phyloP scores from a whole-genome alignment of 257 asterid genomes.

The Catharanthus roseus region DNA sequence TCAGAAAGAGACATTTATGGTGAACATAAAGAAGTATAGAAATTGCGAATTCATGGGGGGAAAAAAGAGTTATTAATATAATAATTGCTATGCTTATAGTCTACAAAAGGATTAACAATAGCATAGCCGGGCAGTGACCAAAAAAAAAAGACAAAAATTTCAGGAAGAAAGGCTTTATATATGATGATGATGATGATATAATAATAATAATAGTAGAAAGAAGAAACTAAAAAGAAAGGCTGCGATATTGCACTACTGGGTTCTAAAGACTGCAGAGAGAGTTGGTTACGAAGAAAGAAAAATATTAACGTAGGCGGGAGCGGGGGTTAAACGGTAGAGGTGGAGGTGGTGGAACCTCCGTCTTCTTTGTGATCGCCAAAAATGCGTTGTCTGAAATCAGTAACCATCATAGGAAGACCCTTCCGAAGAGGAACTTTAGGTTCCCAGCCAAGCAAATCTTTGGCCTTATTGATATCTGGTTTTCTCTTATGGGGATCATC shows the following conservation, averaged over 20 bases:
- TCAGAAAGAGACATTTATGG: too few species aligned
- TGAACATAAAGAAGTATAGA: too few species aligned
- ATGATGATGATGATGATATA: too few species aligned
- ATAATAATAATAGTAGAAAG: neutral
- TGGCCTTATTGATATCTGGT: constrained; percentile 86
- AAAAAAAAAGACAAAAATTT: neutral
- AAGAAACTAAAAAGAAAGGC: too few species aligned
- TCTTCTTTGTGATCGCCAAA: constrained; percentile 74
- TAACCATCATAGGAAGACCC: constrained; percentile 92
- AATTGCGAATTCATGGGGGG: too few species aligned
- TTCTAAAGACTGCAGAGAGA: too few species aligned
- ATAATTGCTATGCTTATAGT: constrained; percentile 1
- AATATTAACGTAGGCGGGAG: neutral
- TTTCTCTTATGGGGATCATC: constrained; percentile 98
- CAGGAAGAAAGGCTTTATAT: too few species aligned
- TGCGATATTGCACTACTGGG: too few species aligned
- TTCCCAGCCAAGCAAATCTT: constrained; percentile 87
- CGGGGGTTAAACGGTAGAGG: constrained; percentile 11
- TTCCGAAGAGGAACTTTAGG: constrained; percentile 77
- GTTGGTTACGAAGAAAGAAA: too few species aligned
- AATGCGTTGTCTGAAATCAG: constrained; percentile 84
- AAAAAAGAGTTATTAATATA: neutral
- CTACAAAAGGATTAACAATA: neutral
- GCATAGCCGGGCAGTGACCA: neutral
- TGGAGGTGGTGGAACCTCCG: constrained; percentile 17